Evolutionary conservation across 2,329 filamentous ascomycete species (phyloP).

Genomic region (Xylaria sp.): DNA sequence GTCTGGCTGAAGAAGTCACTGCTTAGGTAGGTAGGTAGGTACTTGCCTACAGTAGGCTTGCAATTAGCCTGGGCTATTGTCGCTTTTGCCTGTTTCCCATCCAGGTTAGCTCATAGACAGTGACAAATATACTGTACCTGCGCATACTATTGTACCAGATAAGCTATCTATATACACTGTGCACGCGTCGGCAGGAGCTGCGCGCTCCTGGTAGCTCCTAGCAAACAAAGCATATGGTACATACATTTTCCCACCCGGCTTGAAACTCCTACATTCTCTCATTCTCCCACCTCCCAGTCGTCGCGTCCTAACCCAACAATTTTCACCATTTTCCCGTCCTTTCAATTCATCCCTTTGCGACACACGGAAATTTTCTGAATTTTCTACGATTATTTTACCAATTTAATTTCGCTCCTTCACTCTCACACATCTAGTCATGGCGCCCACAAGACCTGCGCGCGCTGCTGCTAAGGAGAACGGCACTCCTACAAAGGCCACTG

Average conservation of each 20-base stretch:
- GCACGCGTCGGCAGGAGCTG: constrained; percentile 15
- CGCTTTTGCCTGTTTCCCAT: constrained; percentile 1
- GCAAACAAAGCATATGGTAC: constrained; percentile 14
- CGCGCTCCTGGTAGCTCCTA: constrained; percentile 2
- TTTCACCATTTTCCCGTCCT: constrained; percentile 6
- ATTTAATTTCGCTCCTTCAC: neutral
- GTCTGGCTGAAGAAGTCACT: neutral
- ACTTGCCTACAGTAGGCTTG: neutral
- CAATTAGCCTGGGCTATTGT: neutral
- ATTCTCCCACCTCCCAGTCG: constrained; percentile 19
- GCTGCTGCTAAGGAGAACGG: constrained; percentile 39
- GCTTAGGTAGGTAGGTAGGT: too few species aligned
- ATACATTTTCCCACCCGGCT: constrained; percentile 1
- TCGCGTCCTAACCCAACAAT: constrained; percentile 20
- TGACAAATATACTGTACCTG: neutral
- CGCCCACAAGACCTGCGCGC: constrained; percentile 43
- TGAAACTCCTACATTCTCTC: constrained; percentile 13
- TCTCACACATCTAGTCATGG: constrained; percentile 38
- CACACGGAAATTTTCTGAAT: constrained; percentile 13
- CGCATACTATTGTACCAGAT: neutral
- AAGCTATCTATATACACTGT: neutral
- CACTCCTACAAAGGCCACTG: constrained; percentile 36
- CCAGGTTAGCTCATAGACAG: neutral
- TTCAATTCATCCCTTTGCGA: neutral
- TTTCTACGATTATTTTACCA: neutral